phyloP scores from a whole-genome alignment of 495 filamentous ascomycete species.

The Margaritispora aquatica region DNA sequence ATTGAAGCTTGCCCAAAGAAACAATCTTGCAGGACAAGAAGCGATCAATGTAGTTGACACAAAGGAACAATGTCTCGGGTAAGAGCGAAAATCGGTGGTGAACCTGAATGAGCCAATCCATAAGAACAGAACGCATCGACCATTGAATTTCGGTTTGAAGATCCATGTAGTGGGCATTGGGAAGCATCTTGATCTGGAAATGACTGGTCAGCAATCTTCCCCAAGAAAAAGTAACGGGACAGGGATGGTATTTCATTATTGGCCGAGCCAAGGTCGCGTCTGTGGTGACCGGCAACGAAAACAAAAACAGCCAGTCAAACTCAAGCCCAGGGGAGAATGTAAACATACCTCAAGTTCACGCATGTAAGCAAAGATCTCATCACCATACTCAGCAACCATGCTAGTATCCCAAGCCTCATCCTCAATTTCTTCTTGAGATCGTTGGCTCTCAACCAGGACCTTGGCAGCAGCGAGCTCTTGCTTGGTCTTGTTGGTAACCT shows the following conservation, averaged over 20 bases:
- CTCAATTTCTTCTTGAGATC: constrained; percentile 54
- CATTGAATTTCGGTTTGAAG: constrained; percentile 95
- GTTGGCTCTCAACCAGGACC: constrained; percentile 54
- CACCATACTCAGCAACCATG: constrained; percentile 95
- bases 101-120: constrained; percentile 98
- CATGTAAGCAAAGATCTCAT: constrained; percentile 95
- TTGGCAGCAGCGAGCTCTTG: constrained; percentile 67
- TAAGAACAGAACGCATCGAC: constrained; percentile 96
- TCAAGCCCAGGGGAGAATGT: neutral
- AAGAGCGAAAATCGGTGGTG: constrained; percentile 85
- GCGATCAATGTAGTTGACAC: constrained; percentile 92
- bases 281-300: neutral
- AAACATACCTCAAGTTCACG: constrained; percentile 73
- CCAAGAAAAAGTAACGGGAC: constrained; percentile 10
- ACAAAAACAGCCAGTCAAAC: no score
- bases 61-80: constrained; percentile 90
- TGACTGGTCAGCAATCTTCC: constrained; percentile 13
- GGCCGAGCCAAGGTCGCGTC: constrained; percentile 1
- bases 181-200: constrained; percentile 66
- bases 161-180: constrained; percentile 92
- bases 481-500: constrained; percentile 51
- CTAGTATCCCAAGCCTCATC: constrained; percentile 92
- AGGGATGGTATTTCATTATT: constrained; percentile 1
- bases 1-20: constrained; percentile 88
- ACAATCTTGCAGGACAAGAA: constrained; percentile 94